Conservation (phyloP, 2,329 filamentous ascomycete genomes). For the Sporothrix protearum region DNA sequence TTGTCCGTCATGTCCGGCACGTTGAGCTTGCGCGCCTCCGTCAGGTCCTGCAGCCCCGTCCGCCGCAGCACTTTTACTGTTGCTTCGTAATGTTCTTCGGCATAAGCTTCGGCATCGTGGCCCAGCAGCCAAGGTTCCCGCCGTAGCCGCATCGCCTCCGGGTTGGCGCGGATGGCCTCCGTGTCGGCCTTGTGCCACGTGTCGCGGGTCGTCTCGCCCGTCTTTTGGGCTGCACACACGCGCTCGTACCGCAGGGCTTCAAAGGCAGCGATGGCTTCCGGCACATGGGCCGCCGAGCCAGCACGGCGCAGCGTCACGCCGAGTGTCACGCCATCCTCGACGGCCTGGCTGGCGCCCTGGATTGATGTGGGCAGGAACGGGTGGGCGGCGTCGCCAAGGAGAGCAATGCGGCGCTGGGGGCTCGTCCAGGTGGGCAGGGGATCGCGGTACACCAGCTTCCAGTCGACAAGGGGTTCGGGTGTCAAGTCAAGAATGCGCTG, state of each 20-base stretch:
- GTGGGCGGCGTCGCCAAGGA: conserved; percentile 51
- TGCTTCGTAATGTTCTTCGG: conserved; percentile 31
- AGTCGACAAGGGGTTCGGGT: conserved; percentile 40
- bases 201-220: conserved; percentile 34
- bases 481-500: conserved; percentile 44
- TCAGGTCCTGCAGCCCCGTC: conserved; percentile 22
- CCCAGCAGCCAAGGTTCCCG: conserved; percentile 35
- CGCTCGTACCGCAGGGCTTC: conserved; percentile 35
- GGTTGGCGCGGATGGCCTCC: conserved; percentile 32
- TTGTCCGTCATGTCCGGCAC: conserved; percentile 16
- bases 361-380: conserved; percentile 48
- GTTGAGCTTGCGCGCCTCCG: conserved; percentile 24
- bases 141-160: conserved; percentile 33
- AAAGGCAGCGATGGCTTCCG: conserved; percentile 32
- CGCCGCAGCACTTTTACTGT: conserved; percentile 25
- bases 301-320: conserved; percentile 34
- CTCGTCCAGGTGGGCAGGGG: conserved; percentile 44
- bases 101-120: conserved; percentile 35
- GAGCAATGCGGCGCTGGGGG: conserved; percentile 39
- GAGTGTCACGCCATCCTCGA: conserved; percentile 49
- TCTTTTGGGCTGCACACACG: conserved; percentile 36
- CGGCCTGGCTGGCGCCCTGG: conserved; percentile 47
- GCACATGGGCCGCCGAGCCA: conserved; percentile 25
- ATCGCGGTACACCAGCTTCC: conserved; percentile 43
- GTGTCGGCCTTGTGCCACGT: conserved; percentile 36